Conservation (phyloP, 2,329 filamentous ascomycete species). For the Exophiala phaeomuriformis region DNA sequence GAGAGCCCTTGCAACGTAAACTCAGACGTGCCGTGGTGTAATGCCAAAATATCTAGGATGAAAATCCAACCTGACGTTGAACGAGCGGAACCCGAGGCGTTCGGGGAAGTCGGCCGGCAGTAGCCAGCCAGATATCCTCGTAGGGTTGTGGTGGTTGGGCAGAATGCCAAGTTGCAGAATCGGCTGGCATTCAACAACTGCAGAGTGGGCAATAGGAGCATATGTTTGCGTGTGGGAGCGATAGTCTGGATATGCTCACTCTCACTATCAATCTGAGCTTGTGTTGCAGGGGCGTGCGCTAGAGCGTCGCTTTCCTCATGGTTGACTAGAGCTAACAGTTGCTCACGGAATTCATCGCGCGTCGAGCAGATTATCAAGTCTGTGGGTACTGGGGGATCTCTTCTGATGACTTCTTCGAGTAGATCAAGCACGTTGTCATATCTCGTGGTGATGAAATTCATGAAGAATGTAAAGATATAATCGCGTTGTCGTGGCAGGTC, state of each 20-base stretch:
- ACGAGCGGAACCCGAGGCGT: constrained; percentile 28
- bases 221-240: constrained; percentile 27
- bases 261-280: constrained; percentile 3
- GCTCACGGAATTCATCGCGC: constrained; percentile 56
- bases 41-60: constrained; percentile 36
- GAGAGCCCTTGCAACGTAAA: constrained; percentile 45
- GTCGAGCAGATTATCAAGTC: constrained; percentile 65
- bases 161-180: constrained; percentile 63
- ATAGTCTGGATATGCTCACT: neutral
- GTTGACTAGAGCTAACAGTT: constrained; percentile 48
- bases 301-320: constrained; percentile 24
- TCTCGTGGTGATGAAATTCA: constrained; percentile 1
- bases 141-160: constrained; percentile 67
- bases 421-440: constrained; percentile 48
- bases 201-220: constrained; percentile 57
- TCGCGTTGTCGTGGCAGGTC: neutral
- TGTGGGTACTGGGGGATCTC: constrained; percentile 50
- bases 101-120: constrained; percentile 33
- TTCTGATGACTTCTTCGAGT: constrained; percentile 54
- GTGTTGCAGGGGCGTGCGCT: constrained; percentile 6
- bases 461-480: neutral
- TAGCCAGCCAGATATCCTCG: constrained; percentile 62
- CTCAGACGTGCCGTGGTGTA: constrained; percentile 40
- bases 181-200: constrained; percentile 61
- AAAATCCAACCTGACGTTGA: constrained; percentile 30